Base-by-base conservation (phyloP, 2,329 filamentous ascomycete genomes). In the Xylariaceae sp. region DNA sequence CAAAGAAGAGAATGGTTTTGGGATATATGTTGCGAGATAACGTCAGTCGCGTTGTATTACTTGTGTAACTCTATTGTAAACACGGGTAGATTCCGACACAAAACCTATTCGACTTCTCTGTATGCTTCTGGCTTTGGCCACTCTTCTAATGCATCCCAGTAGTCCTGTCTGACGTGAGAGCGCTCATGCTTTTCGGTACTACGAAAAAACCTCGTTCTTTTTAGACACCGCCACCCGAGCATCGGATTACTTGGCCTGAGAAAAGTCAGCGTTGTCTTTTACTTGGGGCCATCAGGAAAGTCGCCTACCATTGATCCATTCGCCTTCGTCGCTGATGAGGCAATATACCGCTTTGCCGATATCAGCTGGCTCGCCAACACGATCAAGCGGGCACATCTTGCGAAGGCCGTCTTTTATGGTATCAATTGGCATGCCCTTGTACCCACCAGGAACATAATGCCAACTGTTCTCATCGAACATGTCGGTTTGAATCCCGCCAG, bases 401-500 rank as follows among this genome's bases (percentile, higher is more conserved):
- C 75, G 74, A 53, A 84, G 73, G 17, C 78, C 75, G 44, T 69
- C 62, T 64, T 82, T 78, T 58, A 83, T 82, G 47, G 71, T 73
- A 44, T 77, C 73, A 54, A 70, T 74, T 45, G 66, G 68, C 75
- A 77, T 76, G 55, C 71, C 73, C 60, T 75, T 71, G 59, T 71
- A 70, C 47, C 76, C 78, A 51, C 77, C 78, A 11, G 81, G 80
- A 17, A 80, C 79, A 66, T 84, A 84, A 63, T 82, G 78, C 81
- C 81, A 85, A 19, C 82, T 77, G 67, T 86, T 86, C 68, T 81
- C 77, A 53, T 83, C 76, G 72, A 86, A 90, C 86, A 90, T 90
- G 67, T 90, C 87, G 39, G 77, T 83, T 77, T 87, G 86, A 72
- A 88, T 83, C 40, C 85, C 85, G 48, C 85, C 85, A 1, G 85